Conservation (phyloP, 805 yeast genomes). For the Candida maesae region DNA sequence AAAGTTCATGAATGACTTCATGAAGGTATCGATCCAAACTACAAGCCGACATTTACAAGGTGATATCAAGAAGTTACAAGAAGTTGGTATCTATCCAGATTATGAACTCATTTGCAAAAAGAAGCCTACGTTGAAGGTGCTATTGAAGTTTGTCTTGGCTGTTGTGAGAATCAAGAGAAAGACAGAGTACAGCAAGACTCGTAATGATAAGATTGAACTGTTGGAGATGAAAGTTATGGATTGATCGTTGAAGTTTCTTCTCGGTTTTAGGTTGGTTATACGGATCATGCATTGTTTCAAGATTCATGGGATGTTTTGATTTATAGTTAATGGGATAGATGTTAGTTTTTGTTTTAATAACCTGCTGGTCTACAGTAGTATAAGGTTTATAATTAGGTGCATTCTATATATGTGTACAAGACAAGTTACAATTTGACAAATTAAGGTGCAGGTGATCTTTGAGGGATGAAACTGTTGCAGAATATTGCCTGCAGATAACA, state of each 20-base stretch:
- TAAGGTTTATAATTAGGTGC: neutral
- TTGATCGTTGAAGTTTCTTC: neutral
- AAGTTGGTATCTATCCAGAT: constrained; percentile 26
- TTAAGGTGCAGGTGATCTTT: too few species aligned
- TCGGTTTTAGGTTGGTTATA: too few species aligned
- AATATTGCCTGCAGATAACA: too few species aligned
- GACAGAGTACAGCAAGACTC: constrained; percentile 19
- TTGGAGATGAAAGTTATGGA: constrained; percentile 13
- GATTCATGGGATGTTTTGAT: neutral
- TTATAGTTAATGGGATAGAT: too few species aligned
- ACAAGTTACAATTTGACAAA: too few species aligned
- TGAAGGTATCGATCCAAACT: constrained; percentile 28
- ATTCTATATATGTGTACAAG: neutral
- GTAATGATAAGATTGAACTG: constrained; percentile 20
- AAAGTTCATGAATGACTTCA: constrained; percentile 32
- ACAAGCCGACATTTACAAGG: constrained; percentile 23
- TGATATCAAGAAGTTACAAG: constrained; percentile 27
- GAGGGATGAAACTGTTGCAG: too few species aligned
- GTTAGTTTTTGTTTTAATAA: too few species aligned
- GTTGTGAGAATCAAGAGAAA: constrained; percentile 35
- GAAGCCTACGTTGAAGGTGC: constrained; percentile 25
- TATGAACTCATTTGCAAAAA: constrained; percentile 23
- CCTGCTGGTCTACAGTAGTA: neutral
- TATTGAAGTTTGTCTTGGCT: constrained; percentile 35
- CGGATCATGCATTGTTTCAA: too few species aligned